Conservation (phyloP, 441 rosid species). For the Syzygium malaccense region DNA sequence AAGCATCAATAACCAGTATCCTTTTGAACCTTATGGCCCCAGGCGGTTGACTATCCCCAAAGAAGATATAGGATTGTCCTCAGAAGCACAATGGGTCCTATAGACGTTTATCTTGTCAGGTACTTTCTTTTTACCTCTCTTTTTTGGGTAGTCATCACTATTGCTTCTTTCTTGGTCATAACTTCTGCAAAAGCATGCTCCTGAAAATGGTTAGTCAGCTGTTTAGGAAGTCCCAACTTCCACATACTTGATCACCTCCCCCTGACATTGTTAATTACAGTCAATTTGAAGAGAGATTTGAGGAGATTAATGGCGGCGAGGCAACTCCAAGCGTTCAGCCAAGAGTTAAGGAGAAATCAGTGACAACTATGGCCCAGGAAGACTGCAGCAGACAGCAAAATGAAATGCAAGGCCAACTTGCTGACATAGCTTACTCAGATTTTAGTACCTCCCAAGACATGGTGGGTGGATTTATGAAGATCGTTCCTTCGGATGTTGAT, state of each 20-base stretch:
- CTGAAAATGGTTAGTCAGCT: neutral
- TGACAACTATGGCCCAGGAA: slow-evolving; percentile 19
- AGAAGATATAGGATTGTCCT: slow-evolving; percentile 90
- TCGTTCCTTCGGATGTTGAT: slow-evolving; percentile 85
- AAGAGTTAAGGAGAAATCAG: slow-evolving; percentile 36
- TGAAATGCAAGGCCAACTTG: slow-evolving; percentile 41
- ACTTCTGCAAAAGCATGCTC: neutral
- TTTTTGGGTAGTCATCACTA: neutral
- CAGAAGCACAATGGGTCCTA: slow-evolving; percentile 97
- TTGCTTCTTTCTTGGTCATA: neutral
- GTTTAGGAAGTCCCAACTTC: neutral
- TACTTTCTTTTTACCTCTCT: slow-evolving; percentile 14
- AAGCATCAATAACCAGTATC: neutral
- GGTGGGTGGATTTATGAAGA: slow-evolving; percentile 88
- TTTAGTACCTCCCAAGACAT: slow-evolving; percentile 61
- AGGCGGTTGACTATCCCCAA: slow-evolving; percentile 89
- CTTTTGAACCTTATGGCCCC: neutral
- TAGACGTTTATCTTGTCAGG: slow-evolving; percentile 98
- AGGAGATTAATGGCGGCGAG: slow-evolving; percentile 63
- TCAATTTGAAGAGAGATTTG: slow-evolving; percentile 89
- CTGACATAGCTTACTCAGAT: slow-evolving; percentile 44
- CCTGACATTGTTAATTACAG: slow-evolving; percentile 19
- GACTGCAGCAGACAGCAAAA: slow-evolving; percentile 49
- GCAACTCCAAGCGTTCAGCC: slow-evolving; percentile 51
- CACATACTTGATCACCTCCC: neutral